These are phyloP conservation scores for Macaranga tanarius DNA, from an alignment of 441 rosid genomes.

Conservation along the genomic window DNA sequence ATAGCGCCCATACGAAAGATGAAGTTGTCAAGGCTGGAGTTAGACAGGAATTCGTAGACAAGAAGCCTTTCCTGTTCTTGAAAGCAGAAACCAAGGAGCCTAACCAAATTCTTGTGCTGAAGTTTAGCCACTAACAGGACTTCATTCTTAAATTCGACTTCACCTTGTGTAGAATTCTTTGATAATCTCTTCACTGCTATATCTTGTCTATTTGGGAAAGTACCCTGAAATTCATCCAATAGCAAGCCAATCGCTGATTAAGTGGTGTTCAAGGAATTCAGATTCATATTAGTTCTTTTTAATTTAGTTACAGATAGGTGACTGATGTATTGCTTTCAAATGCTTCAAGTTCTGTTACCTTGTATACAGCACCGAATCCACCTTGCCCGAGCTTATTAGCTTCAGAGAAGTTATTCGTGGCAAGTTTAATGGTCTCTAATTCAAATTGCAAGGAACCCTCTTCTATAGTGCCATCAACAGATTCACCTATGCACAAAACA, in stretches of 20 bases:
- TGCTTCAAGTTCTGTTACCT: slow-evolving; percentile 4
- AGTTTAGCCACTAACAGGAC: slow-evolving; percentile 22
- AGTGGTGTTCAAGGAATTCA: not conserved
- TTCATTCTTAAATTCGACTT: slow-evolving; percentile 17
- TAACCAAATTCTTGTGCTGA: slow-evolving; percentile 27
- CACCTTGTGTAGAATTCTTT: slow-evolving; percentile 16
- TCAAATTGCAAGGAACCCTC: slow-evolving; percentile 20
- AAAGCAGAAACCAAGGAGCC: slow-evolving; percentile 16
- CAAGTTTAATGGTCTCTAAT: slow-evolving; percentile 7
- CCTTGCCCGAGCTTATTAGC: slow-evolving; percentile 30
- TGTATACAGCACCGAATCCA: slow-evolving; percentile 25
- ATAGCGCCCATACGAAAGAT: slow-evolving; percentile 16
- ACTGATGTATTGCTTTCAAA: too few species aligned
- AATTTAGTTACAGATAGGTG: too few species aligned
- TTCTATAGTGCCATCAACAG: slow-evolving; percentile 3
- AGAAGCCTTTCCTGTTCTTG: slow-evolving; percentile 20
- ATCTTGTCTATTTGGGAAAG: not conserved
- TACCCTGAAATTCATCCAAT: slow-evolving; percentile 12
- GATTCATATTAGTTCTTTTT: too few species aligned
- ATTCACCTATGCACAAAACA: not conserved
- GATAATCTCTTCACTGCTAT: slow-evolving; percentile 22
- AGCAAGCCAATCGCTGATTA: not conserved
- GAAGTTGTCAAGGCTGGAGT: slow-evolving; percentile 23
- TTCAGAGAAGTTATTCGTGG: slow-evolving; percentile 25
- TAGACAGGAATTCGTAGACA: slow-evolving; percentile 28